phyloP scores from a whole-genome alignment of 805 yeast genomes.

The Lachancea fermentati region DNA sequence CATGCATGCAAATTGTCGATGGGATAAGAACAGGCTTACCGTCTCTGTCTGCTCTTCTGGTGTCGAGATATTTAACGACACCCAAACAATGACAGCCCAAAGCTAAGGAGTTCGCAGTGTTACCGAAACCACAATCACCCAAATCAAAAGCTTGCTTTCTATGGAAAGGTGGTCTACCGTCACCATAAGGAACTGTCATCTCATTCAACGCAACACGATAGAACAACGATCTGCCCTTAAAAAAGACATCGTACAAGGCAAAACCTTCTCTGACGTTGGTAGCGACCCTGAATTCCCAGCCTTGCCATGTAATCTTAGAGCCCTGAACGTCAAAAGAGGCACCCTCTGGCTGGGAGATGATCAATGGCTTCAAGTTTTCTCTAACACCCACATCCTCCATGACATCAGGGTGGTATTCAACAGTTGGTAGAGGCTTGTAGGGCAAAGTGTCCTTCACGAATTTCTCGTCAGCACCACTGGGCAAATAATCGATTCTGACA shows the following conservation, averaged over 20 bases:
- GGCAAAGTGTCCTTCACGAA: slow-evolving; percentile 49
- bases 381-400: slow-evolving; percentile 46
- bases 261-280: slow-evolving; percentile 75
- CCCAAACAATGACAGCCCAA: slow-evolving; percentile 84
- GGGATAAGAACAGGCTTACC: slow-evolving; percentile 62
- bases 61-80: slow-evolving; percentile 67
- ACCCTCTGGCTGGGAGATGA: slow-evolving; percentile 73
- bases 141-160: slow-evolving; percentile 84
- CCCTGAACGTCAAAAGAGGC: slow-evolving; percentile 60
- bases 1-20: slow-evolving; percentile 75
- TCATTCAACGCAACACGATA: slow-evolving; percentile 71
- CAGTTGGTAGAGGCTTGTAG: slow-evolving; percentile 54
- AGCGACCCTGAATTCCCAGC: slow-evolving; percentile 72
- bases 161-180: slow-evolving; percentile 77
- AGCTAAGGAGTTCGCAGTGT: slow-evolving; percentile 57
- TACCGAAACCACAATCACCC: slow-evolving; percentile 83
- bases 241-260: slow-evolving; percentile 63
- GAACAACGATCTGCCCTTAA: slow-evolving; percentile 70
- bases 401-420: slow-evolving; percentile 71
- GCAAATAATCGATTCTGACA: slow-evolving; percentile 67
- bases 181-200: slow-evolving; percentile 88
- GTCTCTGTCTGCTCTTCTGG: slow-evolving; percentile 46
- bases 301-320: slow-evolving; percentile 69
- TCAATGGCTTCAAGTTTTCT: slow-evolving; percentile 58
- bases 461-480: slow-evolving; percentile 63